A percentile compares a stretch with the other conserved stretches of the same genome.
Conservation (phyloP, 169 alveolate species). For the Plasmodium gonderi region DNA sequence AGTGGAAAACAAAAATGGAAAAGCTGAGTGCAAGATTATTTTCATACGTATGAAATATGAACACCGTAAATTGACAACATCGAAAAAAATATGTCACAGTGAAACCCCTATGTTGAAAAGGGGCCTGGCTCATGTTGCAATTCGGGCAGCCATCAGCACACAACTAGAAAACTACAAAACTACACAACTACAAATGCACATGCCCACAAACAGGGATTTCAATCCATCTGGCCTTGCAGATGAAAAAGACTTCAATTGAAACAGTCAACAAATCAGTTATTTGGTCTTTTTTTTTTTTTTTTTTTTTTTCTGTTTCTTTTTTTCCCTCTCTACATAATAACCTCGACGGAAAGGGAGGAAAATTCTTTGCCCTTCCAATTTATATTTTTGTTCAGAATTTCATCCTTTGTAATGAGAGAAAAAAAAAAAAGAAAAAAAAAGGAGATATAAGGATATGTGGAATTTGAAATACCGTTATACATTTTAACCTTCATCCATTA, state of each 20-base stretch:
- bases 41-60: too few species aligned
- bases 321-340: background rate
- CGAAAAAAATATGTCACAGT: too few species aligned
- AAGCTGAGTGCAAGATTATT: background rate
- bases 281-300: background rate
- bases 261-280: background rate
- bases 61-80: too few species aligned
- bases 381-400: slow-evolving; percentile 51
- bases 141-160: too few species aligned
- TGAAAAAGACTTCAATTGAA: background rate
- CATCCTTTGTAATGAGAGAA: too few species aligned
- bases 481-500: background rate
- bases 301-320: background rate
- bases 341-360: slow-evolving; percentile 62
- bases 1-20: background rate
- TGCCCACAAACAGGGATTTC: too few species aligned
- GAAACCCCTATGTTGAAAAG: too few species aligned
- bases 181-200: too few species aligned
- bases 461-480: background rate
- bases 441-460: background rate
- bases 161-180: too few species aligned
- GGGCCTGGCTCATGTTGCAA: too few species aligned
- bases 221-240: too few species aligned
- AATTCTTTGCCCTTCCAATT: slow-evolving; percentile 61
- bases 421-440: background rate